Conservation (phyloP, 169 alveolate genomes). For the Eimeria maxima region DNA sequence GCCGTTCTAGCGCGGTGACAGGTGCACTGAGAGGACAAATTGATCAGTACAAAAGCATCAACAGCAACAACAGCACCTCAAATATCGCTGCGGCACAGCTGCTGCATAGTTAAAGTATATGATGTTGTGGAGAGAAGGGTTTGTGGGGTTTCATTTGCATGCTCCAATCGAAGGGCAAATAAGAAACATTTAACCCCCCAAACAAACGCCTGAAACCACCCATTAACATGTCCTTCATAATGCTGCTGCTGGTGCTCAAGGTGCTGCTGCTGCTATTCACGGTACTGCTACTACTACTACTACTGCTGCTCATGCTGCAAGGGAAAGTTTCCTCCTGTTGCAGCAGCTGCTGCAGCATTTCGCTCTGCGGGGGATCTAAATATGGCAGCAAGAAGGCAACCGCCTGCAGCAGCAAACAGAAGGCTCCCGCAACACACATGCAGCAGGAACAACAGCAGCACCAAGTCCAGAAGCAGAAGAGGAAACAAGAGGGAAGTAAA, state of each 20-base stretch:
- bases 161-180: constrained; percentile 15
- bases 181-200: constrained; percentile 11
- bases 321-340: not conserved
- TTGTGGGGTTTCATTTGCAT: not conserved
- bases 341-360: too few relatives aligned
- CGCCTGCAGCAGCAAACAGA: constrained; percentile 16
- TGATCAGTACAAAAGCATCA: not conserved
- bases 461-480: constrained; percentile 2
- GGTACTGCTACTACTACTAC: not conserved
- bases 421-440: not conserved
- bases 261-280: constrained; percentile 22
- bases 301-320: not conserved
- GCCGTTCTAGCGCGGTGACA: too few relatives aligned
- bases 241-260: not conserved
- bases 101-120: not conserved
- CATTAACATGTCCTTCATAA: not conserved
- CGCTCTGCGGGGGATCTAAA: not conserved
- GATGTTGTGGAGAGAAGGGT: not conserved
- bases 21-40: too few relatives aligned
- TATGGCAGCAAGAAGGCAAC: not conserved
- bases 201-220: constrained; percentile 1
- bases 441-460: too few relatives aligned
- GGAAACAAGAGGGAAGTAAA: not conserved
- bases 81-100: not conserved
- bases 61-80: not conserved